Evolutionary conservation across 106 monocot genomes (phyloP), one percentile per base, ranked within the genome.

Genomic region (Vanilla planifolia): DNA sequence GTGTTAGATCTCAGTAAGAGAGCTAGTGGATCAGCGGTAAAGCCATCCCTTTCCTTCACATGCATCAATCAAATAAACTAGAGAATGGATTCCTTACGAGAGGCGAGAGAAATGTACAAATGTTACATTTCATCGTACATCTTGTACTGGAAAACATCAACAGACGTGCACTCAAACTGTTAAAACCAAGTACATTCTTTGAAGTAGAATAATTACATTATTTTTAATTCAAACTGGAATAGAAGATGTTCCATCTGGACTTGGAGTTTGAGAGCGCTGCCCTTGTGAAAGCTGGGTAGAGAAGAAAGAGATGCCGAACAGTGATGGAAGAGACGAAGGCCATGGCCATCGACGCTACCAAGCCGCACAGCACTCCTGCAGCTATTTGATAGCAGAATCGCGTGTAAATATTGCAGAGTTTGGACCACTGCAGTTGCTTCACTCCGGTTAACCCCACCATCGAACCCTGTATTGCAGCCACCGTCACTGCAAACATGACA

Each of bases 331-430:
- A 40, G 29, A 74, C 22, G 19, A 66, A 11, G 0, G 51, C 74
- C 77, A 78, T 78, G 48, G 53, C 42, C 3, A 78, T 0, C 27
- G 69, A 50, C 0, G 77, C 71, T 1, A 45, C 15, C 0, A 59
- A 1, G 36, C 71, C 74, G 36, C 70, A 63, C 22, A 56, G 0
- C 22, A 81, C 8, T 25, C 81, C 71, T 16, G 43, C 66, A 7
- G 44, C 81, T 0, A 64, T 39, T 20, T 86, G 75, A 3, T 47
- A 16, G 60, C 85, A 86, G 50, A 81, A 86, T 26, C 66, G 66
- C 17, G 77, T 57, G 55, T 81, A 86, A 14, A 86, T 71, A 63
- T 77, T 77, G 70, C 85, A 86, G 2, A 86, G 53, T 64, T 86
- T 81, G 16, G 23, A 43, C 85, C 85, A 86, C 53, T 86, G 77